phyloP scores from a whole-genome alignment of 345 rosid genomes.

The Arabis alpina region DNA sequence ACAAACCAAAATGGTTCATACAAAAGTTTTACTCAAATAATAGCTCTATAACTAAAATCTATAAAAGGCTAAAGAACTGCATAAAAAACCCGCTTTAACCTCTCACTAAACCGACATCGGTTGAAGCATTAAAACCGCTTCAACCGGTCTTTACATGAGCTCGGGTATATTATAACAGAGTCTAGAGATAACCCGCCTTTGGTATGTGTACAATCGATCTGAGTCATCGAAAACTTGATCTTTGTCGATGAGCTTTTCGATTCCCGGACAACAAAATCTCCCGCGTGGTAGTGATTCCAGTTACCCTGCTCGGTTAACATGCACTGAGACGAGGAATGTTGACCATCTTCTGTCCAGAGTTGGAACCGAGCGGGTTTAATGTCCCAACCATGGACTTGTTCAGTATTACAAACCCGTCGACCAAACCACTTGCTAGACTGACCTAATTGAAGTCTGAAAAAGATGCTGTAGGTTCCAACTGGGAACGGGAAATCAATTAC shows the following conservation, averaged over 20 bases:
- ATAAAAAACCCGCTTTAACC: constrained; percentile 35
- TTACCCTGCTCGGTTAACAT: constrained; percentile 65
- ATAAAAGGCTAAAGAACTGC: constrained; percentile 32
- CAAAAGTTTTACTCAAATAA: not conserved
- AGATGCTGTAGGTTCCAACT: constrained; percentile 72
- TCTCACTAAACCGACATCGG: constrained; percentile 24
- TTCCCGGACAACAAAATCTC: constrained; percentile 67
- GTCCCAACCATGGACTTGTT: constrained; percentile 95
- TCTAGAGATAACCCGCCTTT: constrained; percentile 95
- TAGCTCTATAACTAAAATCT: constrained; percentile 11
- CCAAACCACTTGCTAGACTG: constrained; percentile 64
- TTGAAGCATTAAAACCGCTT: constrained; percentile 31
- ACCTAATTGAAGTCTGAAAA: constrained; percentile 86
- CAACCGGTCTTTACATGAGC: constrained; percentile 49
- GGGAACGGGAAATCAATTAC: constrained; percentile 92
- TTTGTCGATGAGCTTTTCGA: constrained; percentile 43
- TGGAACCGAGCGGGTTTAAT: constrained; percentile 86
- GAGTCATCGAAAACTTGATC: constrained; percentile 86
- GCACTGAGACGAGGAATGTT: constrained; percentile 67
- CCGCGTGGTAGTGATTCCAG: constrained; percentile 83
- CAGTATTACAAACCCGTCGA: constrained; percentile 65
- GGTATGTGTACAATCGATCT: constrained; percentile 99
- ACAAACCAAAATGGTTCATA: not conserved
- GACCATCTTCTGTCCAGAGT: constrained; percentile 90
- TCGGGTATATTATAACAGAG: constrained; percentile 73